phyloP scores from a whole-genome alignment of 164 flowering plant genomes.

The Santalum album region DNA sequence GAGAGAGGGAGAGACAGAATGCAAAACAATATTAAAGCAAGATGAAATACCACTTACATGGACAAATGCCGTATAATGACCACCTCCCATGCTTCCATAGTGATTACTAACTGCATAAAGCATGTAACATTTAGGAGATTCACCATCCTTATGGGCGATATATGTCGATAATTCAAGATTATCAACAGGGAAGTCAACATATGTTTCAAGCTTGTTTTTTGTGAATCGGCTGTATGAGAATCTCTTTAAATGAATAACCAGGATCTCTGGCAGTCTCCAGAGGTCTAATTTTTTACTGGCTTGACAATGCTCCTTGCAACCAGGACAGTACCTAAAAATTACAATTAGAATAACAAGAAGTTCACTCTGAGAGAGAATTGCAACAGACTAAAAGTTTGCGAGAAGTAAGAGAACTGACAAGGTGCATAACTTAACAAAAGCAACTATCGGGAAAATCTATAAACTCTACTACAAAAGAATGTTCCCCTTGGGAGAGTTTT shows the following conservation, averaged over 20 bases:
- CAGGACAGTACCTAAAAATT: slow-evolving; percentile 3
- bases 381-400: too few relatives aligned
- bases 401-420: too few relatives aligned
- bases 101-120: slow-evolving; percentile 2
- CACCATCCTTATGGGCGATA: not conserved
- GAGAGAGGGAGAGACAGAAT: not conserved
- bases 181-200: not conserved
- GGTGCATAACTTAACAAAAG: too few relatives aligned
- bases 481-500: too few relatives aligned
- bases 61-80: slow-evolving; percentile 4
- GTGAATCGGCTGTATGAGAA: not conserved
- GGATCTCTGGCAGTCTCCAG: slow-evolving; percentile 2
- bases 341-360: not conserved
- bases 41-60: slow-evolving; percentile 1
- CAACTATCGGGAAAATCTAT: too few relatives aligned
- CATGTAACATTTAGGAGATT: not conserved
- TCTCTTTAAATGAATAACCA: slow-evolving; percentile 3
- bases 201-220: slow-evolving; percentile 2
- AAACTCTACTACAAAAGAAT: too few relatives aligned
- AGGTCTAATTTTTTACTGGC: slow-evolving; percentile 2
- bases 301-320: slow-evolving; percentile 2
- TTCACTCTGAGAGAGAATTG: too few relatives aligned
- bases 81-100: slow-evolving; percentile 3
- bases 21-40: not conserved
- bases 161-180: not conserved